Conservation (phyloP, 1,284 basidiomycete genomes). For the Trichosporon asahii region DNA sequence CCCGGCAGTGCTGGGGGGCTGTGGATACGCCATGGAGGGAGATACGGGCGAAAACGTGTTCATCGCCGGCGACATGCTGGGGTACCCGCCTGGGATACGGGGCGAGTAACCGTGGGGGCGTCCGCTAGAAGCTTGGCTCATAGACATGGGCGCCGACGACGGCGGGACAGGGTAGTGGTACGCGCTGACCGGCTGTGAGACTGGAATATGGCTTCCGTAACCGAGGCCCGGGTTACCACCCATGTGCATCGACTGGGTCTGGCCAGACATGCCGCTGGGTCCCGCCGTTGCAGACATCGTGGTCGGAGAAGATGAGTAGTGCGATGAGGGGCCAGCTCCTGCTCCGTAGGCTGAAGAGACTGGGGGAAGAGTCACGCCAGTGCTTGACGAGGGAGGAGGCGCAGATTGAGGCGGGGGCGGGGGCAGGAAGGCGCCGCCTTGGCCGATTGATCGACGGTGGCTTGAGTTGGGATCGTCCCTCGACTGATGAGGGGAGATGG, state of each 20-base stretch:
- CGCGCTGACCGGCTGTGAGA: conserved; percentile 16
- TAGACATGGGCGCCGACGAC: conserved; percentile 23
- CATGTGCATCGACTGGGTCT: conserved; percentile 19
- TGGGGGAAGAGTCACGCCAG: conserved; percentile 23
- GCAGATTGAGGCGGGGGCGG: conserved; percentile 24
- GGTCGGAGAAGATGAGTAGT: neutral
- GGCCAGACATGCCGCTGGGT: neutral
- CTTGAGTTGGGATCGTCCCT: conserved; percentile 16
- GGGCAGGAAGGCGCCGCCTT: conserved; percentile 27
- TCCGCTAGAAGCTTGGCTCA: conserved; percentile 12
- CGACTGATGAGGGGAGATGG: conserved; percentile 20
- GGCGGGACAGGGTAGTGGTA: conserved; percentile 23
- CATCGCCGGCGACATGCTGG: conserved; percentile 21
- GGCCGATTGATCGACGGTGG: conserved; percentile 25
- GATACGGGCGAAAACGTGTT: conserved; percentile 23
- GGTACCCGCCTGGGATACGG: conserved; percentile 22
- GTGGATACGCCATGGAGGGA: conserved; percentile 18
- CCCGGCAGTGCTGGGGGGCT: conserved; percentile 5
- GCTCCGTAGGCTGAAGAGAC: conserved; percentile 22
- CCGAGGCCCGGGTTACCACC: neutral
- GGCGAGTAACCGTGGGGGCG: conserved; percentile 24
- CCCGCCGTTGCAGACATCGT: neutral
- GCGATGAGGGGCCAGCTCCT: neutral
- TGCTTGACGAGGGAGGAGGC: conserved; percentile 11
- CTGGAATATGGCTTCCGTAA: conserved; percentile 25